These are phyloP conservation scores for Musa itinerans DNA, from an alignment of 176 grass and related monocot species.

Conservation along the genomic window DNA sequence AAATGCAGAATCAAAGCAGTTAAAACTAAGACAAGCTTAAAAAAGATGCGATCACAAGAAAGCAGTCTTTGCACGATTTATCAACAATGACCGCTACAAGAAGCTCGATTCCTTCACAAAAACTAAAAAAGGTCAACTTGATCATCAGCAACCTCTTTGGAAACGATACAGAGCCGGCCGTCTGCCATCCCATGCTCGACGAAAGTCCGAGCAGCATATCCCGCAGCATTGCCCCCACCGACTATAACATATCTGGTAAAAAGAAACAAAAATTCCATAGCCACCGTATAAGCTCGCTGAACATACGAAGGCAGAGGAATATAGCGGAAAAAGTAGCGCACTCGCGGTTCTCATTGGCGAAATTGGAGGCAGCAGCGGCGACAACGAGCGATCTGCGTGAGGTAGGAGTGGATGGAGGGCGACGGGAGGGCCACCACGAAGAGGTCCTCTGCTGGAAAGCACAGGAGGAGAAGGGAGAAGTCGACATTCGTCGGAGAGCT, in stretches of 20 bases:
- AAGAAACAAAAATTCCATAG: background rate
- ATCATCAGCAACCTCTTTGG: constrained; percentile 59
- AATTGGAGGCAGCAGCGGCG: constrained; percentile 23
- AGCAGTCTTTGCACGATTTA: background rate
- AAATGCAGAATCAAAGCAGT: background rate
- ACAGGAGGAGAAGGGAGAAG: constrained; percentile 9
- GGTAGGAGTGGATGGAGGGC: background rate
- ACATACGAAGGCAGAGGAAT: background rate
- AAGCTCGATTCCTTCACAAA: background rate
- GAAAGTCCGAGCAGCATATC: constrained; percentile 77
- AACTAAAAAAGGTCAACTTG: background rate
- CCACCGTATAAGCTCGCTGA: background rate
- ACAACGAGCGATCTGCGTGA: constrained; percentile 23
- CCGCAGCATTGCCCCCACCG: constrained; percentile 79
- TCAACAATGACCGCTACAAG: background rate
- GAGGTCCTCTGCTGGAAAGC: constrained; percentile 18
- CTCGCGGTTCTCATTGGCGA: constrained; percentile 63
- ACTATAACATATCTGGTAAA: constrained; percentile 75
- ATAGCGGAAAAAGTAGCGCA: constrained; percentile 26
- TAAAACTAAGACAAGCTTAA: background rate
- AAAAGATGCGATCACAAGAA: background rate
- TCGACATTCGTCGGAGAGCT: constrained; percentile 28
- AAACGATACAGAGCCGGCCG: constrained; percentile 76
- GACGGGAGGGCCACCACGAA: background rate
- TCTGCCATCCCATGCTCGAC: constrained; percentile 85